Evolutionary conservation across 179 eudicot genomes (phyloP).

Genomic region (Amaranthus tricolor): DNA sequence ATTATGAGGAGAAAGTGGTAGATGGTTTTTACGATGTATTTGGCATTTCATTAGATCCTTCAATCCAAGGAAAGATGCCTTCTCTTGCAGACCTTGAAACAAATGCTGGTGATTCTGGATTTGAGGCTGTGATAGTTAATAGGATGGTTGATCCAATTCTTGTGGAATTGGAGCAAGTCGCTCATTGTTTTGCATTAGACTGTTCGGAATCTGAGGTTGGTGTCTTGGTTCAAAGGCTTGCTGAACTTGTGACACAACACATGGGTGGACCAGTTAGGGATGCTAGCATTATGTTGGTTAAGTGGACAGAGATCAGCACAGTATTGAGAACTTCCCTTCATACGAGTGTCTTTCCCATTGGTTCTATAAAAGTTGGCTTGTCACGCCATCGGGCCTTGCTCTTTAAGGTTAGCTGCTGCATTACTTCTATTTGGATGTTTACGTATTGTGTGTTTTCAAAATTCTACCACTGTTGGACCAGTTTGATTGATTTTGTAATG

Average conservation of each 20-base stretch:
- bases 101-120: conserved; percentile 64
- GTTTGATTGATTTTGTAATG: not conserved
- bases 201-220: conserved; percentile 58
- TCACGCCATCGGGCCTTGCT: conserved; percentile 96
- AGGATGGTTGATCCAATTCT: conserved; percentile 73
- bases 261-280: conserved; percentile 98
- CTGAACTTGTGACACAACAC: conserved; percentile 90
- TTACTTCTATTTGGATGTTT: conserved; percentile 9
- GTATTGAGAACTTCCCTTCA: conserved; percentile 85
- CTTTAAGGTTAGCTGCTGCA: conserved; percentile 67
- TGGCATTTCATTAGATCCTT: conserved; percentile 60
- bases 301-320: conserved; percentile 83
- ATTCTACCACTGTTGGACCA: not conserved
- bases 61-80: conserved; percentile 78
- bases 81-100: conserved; percentile 80
- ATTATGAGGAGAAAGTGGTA: conserved; percentile 85
- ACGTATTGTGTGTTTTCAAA: not conserved
- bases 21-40: conserved; percentile 96
- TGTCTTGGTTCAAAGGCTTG: conserved; percentile 69
- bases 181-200: conserved; percentile 77
- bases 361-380: conserved; percentile 80
- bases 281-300: conserved; percentile 63
- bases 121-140: conserved; percentile 85
- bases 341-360: conserved; percentile 84
- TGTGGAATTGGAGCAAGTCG: conserved; percentile 88